Base-by-base conservation (phyloP, 1,284 basidiomycete genomes). In the Puccinia hordei region DNA sequence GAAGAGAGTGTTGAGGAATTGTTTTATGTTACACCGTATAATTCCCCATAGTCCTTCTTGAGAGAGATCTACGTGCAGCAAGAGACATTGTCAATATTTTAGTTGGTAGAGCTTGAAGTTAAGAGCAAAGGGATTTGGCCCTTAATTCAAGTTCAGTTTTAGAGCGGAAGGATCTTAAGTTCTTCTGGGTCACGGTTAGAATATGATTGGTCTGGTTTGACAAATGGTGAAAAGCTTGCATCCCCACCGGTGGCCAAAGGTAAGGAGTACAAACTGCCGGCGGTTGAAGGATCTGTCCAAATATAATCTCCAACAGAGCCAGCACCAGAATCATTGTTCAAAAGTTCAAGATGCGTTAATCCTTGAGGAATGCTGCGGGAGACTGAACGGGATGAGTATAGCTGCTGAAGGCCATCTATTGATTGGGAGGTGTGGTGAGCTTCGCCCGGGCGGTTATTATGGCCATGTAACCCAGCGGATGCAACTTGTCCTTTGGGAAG, bases 261-360 rank as follows among this genome's bases (percentile, higher is more conserved):
- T 30, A 41, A 6, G 38, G 24, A 57, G 22, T 59, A 78, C 27
- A 55, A 15, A 51, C 65, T 69, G 24, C 15, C 57, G 12, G 76
- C 61, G 22, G 65, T 46, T 6, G 76, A 78, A 12, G 76, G 55
- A 27, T 78, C 76, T 13, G 76, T 71, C 76, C 76, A 78, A 2
- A 49, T 13, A 61, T 71, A 71, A 22, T 78, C 66, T 17, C n/a
- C 57, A 44, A 46, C 24, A 12, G 59, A 41, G 6, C 19, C 30
- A 66, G 44, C 38, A 33, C 8, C 24, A 9, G 35, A 12, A 24
- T 78, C 76, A n/a, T 27, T 69, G 35, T 33, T 53, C 22, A 24
- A 55, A 13, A 69, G 66, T 27, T 78, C 65, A 69, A 71, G 55
- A 22, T 78, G 65, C 27, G 74, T 41, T 13, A 63, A 53, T 35